Percentiles rank a stretch among this genome's conserved stretches.
These are phyloP conservation scores for Fomitopsis palustris DNA, from an alignment of 1,284 basidiomycete species.

Conservation along the genomic window DNA sequence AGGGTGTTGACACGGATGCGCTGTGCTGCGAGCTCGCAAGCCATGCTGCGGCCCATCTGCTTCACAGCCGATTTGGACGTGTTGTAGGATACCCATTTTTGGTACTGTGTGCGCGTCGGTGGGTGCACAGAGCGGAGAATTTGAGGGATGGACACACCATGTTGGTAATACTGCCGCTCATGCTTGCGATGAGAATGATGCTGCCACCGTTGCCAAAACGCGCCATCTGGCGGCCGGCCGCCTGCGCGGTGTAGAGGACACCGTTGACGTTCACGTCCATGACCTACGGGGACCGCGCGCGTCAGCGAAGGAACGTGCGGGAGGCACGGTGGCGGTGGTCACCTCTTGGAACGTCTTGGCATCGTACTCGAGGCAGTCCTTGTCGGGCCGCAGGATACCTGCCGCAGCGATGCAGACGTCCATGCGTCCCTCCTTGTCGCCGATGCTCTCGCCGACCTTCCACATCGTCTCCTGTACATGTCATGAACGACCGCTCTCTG, in stretches of 20 bases:
- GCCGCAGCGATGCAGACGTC: slow-evolving; percentile 78
- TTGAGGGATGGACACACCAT: slow-evolving; percentile 39
- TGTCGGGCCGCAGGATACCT: slow-evolving; percentile 46
- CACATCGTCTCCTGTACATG: slow-evolving; percentile 40
- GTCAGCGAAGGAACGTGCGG: neutral
- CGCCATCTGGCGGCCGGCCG: slow-evolving; percentile 74
- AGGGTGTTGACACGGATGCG: slow-evolving; percentile 76
- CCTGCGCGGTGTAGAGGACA: slow-evolving; percentile 75
- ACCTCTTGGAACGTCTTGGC: slow-evolving; percentile 68
- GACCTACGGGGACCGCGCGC: slow-evolving; percentile 38
- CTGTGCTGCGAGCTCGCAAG: slow-evolving; percentile 73
- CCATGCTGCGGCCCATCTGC: slow-evolving; percentile 83
- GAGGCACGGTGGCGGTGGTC: slow-evolving; percentile 8
- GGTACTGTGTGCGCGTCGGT: slow-evolving; percentile 38
- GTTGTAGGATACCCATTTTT: slow-evolving; percentile 82
- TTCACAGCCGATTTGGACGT: slow-evolving; percentile 79
- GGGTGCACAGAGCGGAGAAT: too few relatives aligned
- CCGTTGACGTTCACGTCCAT: slow-evolving; percentile 76
- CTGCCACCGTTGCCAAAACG: slow-evolving; percentile 72
- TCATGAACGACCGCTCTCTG: slow-evolving; percentile 23
- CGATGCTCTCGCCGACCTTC: slow-evolving; percentile 53
- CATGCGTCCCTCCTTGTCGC: slow-evolving; percentile 60
- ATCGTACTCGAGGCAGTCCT: slow-evolving; percentile 68
- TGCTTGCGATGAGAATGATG: slow-evolving; percentile 82
- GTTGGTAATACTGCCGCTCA: slow-evolving; percentile 86